phyloP scores from a whole-genome alignment of 768 basidiomycete genomes.

The Mycena rosella region DNA sequence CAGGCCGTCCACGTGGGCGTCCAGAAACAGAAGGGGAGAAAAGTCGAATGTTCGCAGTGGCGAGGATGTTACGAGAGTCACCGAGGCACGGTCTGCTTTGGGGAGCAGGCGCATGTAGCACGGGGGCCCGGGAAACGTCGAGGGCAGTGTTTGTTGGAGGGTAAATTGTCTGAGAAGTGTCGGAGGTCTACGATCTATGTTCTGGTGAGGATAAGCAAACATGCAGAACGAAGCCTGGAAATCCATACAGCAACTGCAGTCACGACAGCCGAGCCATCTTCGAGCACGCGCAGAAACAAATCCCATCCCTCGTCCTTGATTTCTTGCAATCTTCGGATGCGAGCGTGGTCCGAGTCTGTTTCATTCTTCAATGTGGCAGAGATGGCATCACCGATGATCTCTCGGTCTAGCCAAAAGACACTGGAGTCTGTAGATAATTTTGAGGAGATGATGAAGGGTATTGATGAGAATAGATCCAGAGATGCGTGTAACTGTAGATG shows the following conservation, averaged over 20 bases:
- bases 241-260: constrained; percentile 79
- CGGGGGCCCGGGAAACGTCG: constrained; percentile 61
- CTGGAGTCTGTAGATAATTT: constrained; percentile 55
- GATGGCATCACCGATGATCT: constrained; percentile 65
- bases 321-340: constrained; percentile 65
- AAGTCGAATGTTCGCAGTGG: constrained; percentile 75
- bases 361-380: constrained; percentile 53
- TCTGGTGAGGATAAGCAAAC: constrained; percentile 57
- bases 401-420: constrained; percentile 79
- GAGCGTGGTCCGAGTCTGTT: constrained; percentile 58
- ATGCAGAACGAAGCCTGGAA: background rate
- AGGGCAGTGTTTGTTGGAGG: constrained; percentile 72
- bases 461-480: constrained; percentile 77
- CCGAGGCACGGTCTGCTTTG: constrained; percentile 51
- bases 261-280: constrained; percentile 80
- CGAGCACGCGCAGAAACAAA: constrained; percentile 78
- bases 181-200: constrained; percentile 90
- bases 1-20: constrained; percentile 67
- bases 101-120: constrained; percentile 67
- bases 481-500: constrained; percentile 88
- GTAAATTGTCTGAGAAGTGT: constrained; percentile 83
- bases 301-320: constrained; percentile 83
- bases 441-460: constrained; percentile 55
- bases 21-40: constrained; percentile 72
- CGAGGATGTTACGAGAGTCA: constrained; percentile 75